Evolutionary conservation across 2,329 filamentous ascomycete species (phyloP).

Genomic region (Pseudocercospora eumusae): DNA sequence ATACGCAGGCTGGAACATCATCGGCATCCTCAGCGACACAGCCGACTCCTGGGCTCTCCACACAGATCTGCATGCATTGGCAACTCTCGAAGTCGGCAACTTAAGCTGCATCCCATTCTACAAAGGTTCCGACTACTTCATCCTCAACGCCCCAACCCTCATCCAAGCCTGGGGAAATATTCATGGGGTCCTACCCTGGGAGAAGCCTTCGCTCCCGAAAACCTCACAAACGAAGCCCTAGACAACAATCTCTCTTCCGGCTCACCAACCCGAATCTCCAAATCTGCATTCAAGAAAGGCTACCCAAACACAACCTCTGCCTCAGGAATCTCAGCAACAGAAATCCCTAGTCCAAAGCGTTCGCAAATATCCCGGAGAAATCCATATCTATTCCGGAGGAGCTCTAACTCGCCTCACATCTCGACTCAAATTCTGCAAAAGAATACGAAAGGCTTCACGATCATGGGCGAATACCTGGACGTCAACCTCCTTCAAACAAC

Average conservation of each 20-base stretch:
- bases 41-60: constrained; percentile 52
- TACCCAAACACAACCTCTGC: constrained; percentile 50
- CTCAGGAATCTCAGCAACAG: constrained; percentile 44
- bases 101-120: constrained; percentile 53
- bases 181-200: constrained; percentile 49
- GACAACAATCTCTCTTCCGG: constrained; percentile 52
- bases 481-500: constrained; percentile 38
- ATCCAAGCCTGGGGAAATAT: constrained; percentile 49
- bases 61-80: constrained; percentile 49
- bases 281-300: constrained; percentile 49
- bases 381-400: constrained; percentile 52
- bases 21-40: constrained; percentile 48
- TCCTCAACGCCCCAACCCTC: constrained; percentile 49
- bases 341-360: constrained; percentile 52
- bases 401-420: constrained; percentile 52
- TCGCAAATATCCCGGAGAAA: constrained; percentile 52
- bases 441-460: constrained; percentile 50
- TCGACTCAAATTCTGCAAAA: constrained; percentile 52
- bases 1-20: constrained; percentile 48
- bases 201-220: constrained; percentile 51
- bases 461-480: constrained; percentile 57
- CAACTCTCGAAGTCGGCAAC: constrained; percentile 51
- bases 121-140: constrained; percentile 50
- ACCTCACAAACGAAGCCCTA: constrained; percentile 45
- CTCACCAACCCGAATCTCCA: constrained; percentile 46